Conservation (phyloP, 2,329 filamentous ascomycete species). For the Exophiala sp. region DNA sequence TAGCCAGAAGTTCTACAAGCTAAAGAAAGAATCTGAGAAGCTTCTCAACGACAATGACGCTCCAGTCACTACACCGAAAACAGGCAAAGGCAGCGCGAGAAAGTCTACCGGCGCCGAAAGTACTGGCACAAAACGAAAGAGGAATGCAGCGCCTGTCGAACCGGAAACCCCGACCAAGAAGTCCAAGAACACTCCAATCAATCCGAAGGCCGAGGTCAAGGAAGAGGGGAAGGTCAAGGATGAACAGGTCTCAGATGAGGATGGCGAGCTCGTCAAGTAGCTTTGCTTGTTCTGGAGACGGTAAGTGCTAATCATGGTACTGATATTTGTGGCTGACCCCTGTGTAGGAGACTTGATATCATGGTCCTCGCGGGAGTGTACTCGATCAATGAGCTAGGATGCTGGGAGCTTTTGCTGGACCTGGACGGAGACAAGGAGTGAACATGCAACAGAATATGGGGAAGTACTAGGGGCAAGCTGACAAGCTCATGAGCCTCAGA, state of each 20-base stretch:
- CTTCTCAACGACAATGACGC: constrained; percentile 12
- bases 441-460: too few species aligned
- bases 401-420: too few species aligned
- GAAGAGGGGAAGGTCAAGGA: constrained; percentile 1
- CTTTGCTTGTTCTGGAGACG: too few species aligned
- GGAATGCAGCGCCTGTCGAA: constrained; percentile 2
- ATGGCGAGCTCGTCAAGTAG: neutral
- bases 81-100: neutral
- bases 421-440: too few species aligned
- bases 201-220: constrained; percentile 1
- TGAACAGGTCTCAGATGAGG: neutral
- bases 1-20: constrained; percentile 29
- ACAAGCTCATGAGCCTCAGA: too few species aligned
- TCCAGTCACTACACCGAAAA: neutral
- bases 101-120: constrained; percentile 5
- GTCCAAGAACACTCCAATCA: neutral
- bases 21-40: constrained; percentile 26
- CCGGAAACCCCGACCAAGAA: constrained; percentile 8
- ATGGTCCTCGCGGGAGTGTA: too few species aligned
- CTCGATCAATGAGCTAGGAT: too few species aligned
- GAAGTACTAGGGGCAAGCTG: too few species aligned
- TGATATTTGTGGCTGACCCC: too few species aligned
- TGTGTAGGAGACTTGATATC: too few species aligned
- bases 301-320: too few species aligned
- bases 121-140: constrained; percentile 15